Conservation (phyloP, 2,329 filamentous ascomycete species). For the Arthroderma sp. region DNA sequence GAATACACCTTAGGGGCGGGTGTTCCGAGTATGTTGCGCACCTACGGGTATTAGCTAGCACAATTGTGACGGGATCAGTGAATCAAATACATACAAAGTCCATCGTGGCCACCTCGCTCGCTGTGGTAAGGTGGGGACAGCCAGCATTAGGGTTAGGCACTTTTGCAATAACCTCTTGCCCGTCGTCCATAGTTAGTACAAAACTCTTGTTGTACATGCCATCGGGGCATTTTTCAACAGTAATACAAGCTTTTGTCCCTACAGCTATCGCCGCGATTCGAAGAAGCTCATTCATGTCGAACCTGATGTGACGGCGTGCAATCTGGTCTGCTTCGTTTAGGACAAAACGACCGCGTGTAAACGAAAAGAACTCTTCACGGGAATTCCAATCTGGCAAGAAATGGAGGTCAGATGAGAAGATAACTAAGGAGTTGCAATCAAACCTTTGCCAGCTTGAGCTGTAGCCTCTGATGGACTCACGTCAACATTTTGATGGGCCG, state of each 20-base stretch:
- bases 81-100: slow-evolving; percentile 17
- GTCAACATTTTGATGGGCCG: neutral
- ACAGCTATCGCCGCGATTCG: slow-evolving; percentile 21
- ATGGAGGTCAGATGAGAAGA: neutral
- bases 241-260: slow-evolving; percentile 15
- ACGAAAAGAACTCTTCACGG: slow-evolving; percentile 3
- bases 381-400: neutral
- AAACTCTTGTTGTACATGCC: slow-evolving; percentile 16
- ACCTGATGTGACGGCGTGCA: slow-evolving; percentile 12
- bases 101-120: slow-evolving; percentile 30
- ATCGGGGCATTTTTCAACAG: slow-evolving; percentile 7
- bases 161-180: slow-evolving; percentile 10
- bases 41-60: neutral
- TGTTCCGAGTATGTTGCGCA: neutral
- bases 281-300: slow-evolving; percentile 27
- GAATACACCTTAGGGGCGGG: slow-evolving; percentile 8
- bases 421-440: neutral
- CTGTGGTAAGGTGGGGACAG: slow-evolving; percentile 15
- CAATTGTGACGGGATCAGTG: neutral
- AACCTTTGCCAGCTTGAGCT: neutral
- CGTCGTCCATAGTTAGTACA: slow-evolving; percentile 15
- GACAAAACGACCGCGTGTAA: slow-evolving; percentile 10
- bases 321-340: slow-evolving; percentile 4
- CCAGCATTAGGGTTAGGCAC: slow-evolving; percentile 11
- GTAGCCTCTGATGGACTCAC: neutral